Percentiles rank a stretch among this genome's conserved stretches.
These are phyloP conservation scores for Metschnikowia matae DNA, from an alignment of 805 yeast species.

Conservation along the genomic window DNA sequence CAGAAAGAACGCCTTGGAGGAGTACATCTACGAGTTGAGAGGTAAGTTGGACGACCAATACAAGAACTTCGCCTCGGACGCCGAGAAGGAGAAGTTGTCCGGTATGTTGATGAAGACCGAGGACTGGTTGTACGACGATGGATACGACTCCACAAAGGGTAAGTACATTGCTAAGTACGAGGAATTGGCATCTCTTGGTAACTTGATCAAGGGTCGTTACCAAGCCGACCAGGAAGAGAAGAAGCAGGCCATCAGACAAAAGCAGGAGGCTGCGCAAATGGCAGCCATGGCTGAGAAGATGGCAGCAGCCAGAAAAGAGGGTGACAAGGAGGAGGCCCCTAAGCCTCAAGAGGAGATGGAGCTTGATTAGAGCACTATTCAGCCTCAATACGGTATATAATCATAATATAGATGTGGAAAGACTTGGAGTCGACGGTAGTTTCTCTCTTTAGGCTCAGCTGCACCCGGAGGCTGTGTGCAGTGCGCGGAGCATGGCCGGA, in stretches of 20 bases:
- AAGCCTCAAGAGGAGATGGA: conserved; percentile 19
- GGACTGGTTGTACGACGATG: conserved; percentile 98
- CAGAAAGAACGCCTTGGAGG: conserved; percentile 96
- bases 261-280: conserved; percentile 82
- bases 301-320: conserved; percentile 66
- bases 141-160: conserved; percentile 94
- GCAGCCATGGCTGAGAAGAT: conserved; percentile 79
- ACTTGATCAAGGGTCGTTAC: conserved; percentile 93
- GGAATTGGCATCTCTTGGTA: conserved; percentile 92
- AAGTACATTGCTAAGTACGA: conserved; percentile 97
- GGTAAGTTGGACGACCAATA: conserved; percentile 94
- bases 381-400: not conserved
- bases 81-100: conserved; percentile 77
- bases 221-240: conserved; percentile 92
- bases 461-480: not conserved
- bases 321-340: conserved; percentile 21
- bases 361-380: conserved; percentile 11
- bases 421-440: not conserved
- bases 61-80: conserved; percentile 81
- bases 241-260: conserved; percentile 80
- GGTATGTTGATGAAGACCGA: conserved; percentile 79
- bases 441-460: not conserved
- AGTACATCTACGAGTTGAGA: conserved; percentile 95
- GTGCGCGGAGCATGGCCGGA: conserved; percentile 1
- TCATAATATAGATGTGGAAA: conserved; percentile 3